Evolutionary conservation across 768 basidiomycete species (phyloP).

Genomic region (Psilocybe tampanensis): DNA sequence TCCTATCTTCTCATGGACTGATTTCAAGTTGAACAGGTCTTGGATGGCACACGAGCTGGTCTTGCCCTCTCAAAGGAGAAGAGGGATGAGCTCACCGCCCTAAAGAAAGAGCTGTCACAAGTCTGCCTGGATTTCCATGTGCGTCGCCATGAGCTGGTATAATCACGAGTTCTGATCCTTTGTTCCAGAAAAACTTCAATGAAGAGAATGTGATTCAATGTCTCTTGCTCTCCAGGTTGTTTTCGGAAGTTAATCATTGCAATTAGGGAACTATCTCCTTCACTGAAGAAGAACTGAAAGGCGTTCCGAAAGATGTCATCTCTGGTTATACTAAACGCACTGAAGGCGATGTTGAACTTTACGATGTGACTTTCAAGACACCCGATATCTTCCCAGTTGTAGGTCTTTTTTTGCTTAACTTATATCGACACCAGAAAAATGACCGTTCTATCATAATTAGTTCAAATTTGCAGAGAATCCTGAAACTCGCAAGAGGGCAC

Average conservation of each 20-base stretch:
- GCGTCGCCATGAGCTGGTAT: slow-evolving; percentile 25
- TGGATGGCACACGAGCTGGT: slow-evolving; percentile 82
- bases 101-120: slow-evolving; percentile 80
- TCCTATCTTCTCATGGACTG: not conserved
- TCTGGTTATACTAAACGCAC: slow-evolving; percentile 74
- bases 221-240: not conserved
- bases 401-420: slow-evolving; percentile 20
- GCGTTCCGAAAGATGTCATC: slow-evolving; percentile 78
- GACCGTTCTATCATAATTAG: slow-evolving; percentile 34
- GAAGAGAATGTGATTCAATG: slow-evolving; percentile 68
- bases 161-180: not conserved
- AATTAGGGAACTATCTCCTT: slow-evolving; percentile 64
- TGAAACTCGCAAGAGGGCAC: slow-evolving; percentile 65
- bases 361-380: slow-evolving; percentile 80
- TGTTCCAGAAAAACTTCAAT: slow-evolving; percentile 80
- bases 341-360: slow-evolving; percentile 58
- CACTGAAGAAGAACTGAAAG: slow-evolving; percentile 73
- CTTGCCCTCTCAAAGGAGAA: slow-evolving; percentile 70
- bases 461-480: slow-evolving; percentile 81
- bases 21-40: slow-evolving; percentile 38
- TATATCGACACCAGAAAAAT: not conserved
- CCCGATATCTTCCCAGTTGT: slow-evolving; percentile 83
- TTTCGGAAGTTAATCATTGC: not conserved
- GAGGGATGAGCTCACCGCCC: slow-evolving; percentile 51
- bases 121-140: slow-evolving; percentile 81